A percentile compares a stretch with the other conserved stretches of the same genome.
phyloP scores from a whole-genome alignment of 1,139 yeast genomes.

The Debaryomycetaceae sp. region DNA sequence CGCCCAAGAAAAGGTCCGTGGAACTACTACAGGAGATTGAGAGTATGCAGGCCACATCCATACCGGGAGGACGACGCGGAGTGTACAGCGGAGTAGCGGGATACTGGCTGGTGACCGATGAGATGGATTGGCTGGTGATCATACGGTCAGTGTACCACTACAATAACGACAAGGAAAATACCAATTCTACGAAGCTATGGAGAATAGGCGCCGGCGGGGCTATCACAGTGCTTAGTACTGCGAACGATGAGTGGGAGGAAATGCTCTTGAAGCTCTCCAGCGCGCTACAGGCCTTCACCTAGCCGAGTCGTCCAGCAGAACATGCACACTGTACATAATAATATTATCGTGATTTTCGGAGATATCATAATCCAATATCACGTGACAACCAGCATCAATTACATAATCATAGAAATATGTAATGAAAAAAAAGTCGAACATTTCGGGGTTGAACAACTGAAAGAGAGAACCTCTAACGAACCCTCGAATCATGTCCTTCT shows the following conservation, averaged over 20 bases:
- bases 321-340: not conserved
- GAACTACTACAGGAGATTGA: conserved; percentile 59
- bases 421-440: not conserved
- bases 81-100: conserved; percentile 93
- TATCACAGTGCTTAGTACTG: conserved; percentile 77
- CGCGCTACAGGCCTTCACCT: conserved; percentile 55
- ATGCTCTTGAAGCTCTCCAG: conserved; percentile 73
- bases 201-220: conserved; percentile 99
- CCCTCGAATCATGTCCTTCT: conserved; percentile 36
- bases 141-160: conserved; percentile 78
- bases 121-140: conserved; percentile 93
- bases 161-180: conserved; percentile 32
- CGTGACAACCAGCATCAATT: not conserved
- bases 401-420: too few relatives aligned
- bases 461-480: not conserved
- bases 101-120: conserved; percentile 83
- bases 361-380: not conserved
- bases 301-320: conserved; percentile 1
- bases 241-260: conserved; percentile 84
- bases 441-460: not conserved
- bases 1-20: conserved; percentile 90
- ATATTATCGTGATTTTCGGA: too few relatives aligned
- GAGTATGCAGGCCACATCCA: conserved; percentile 28
- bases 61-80: conserved; percentile 52
- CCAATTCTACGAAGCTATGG: conserved; percentile 38